Percentiles rank a stretch among this genome's conserved stretches.
phyloP scores from a whole-genome alignment of 768 basidiomycete genomes.

The Hericium coralloides region DNA sequence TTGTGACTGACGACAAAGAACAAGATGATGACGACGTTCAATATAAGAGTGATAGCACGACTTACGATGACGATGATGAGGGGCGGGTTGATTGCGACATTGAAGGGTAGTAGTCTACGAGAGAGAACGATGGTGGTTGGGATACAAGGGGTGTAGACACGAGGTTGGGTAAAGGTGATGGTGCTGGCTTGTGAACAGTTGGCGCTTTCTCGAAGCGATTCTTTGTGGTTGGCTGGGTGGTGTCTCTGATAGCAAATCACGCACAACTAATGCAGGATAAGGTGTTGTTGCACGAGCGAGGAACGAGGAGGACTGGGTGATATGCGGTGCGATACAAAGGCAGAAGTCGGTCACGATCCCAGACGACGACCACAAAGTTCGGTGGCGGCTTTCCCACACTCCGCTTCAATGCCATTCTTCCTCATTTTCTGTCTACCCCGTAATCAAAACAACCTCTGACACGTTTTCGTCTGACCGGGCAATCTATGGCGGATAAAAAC shows the following conservation, averaged over 20 bases:
- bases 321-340: not conserved
- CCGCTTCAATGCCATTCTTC: not conserved
- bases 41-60: not conserved
- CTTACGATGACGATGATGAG: constrained; percentile 14
- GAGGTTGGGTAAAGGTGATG: not conserved
- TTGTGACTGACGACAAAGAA: constrained; percentile 3
- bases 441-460: too few relatives aligned
- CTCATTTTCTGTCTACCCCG: too few relatives aligned
- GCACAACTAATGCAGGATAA: not conserved
- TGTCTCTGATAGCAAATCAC: too few relatives aligned
- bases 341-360: not conserved
- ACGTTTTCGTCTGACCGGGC: too few relatives aligned
- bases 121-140: not conserved
- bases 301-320: not conserved
- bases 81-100: constrained; percentile 15
- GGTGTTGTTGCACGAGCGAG: not conserved
- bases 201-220: not conserved
- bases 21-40: not conserved
- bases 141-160: not conserved
- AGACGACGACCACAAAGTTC: not conserved
- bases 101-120: not conserved
- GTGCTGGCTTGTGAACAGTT: not conserved
- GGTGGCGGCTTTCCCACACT: not conserved
- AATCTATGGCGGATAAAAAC: too few relatives aligned
- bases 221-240: not conserved